Percentiles rank a stretch among this genome's conserved stretches.
These are phyloP conservation scores for Ligustrum vulgare DNA, from an alignment of 257 asterid species.

Conservation along the genomic window DNA sequence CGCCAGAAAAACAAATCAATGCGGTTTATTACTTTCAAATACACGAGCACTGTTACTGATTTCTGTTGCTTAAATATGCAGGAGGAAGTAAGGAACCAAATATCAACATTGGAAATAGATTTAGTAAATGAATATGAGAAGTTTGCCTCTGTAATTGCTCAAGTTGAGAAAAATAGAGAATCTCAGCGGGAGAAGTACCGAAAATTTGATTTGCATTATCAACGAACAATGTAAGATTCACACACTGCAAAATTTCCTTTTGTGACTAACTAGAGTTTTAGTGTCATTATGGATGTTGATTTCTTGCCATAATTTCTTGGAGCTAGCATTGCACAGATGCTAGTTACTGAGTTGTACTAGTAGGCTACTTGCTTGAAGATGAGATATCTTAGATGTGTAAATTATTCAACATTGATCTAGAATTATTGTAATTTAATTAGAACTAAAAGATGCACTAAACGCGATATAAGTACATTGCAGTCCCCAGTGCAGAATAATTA, in stretches of 20 bases:
- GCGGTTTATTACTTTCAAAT: background rate
- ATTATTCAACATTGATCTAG: background rate
- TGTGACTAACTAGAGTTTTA: background rate
- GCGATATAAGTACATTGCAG: constrained; percentile 5
- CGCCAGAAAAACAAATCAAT: background rate
- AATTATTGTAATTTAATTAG: background rate
- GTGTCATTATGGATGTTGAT: constrained; percentile 7
- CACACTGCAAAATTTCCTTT: background rate
- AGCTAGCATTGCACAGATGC: background rate
- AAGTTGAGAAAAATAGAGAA: constrained; percentile 46
- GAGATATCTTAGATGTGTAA: background rate
- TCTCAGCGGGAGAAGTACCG: constrained; percentile 60
- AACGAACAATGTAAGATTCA: constrained; percentile 65
- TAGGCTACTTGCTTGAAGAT: background rate
- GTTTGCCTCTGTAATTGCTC: constrained; percentile 42
- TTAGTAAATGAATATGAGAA: constrained; percentile 54
- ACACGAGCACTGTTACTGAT: background rate
- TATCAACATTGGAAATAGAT: constrained; percentile 55
- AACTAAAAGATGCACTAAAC: background rate
- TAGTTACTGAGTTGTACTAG: background rate
- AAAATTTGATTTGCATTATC: constrained; percentile 72
- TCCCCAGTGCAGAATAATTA: background rate
- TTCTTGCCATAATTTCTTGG: background rate
- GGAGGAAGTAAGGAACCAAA: constrained; percentile 80
- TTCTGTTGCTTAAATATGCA: constrained; percentile 31